Evolutionary conservation across 345 rosid species (phyloP).

Genomic region (Lumnitzera littorea): DNA sequence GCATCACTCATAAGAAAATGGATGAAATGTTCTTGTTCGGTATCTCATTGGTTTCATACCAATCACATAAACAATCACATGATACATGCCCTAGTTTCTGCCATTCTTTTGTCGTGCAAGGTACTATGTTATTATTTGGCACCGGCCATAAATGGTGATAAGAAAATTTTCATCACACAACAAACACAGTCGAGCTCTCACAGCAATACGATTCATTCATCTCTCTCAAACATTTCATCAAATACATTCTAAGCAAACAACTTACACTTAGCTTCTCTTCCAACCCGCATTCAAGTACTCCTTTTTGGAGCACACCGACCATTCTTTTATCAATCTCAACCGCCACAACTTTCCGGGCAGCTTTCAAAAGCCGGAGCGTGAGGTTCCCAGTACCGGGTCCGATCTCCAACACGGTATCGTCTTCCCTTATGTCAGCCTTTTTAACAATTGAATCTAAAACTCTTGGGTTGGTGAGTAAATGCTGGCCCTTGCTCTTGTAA

Average conservation of each 20-base stretch:
- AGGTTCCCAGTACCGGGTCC: slow-evolving; percentile 95
- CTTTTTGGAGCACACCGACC: slow-evolving; percentile 58
- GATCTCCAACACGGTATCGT: slow-evolving; percentile 72
- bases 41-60: no score
- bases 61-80: no score
- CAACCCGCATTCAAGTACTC: slow-evolving; percentile 36
- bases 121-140: no score
- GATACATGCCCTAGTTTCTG: no score
- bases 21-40: no score
- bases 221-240: slow-evolving; percentile 36
- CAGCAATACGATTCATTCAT: no score
- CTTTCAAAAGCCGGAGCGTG: slow-evolving; percentile 70
- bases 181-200: no score
- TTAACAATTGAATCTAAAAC: slow-evolving; percentile 67
- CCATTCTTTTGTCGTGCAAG: no score
- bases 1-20: no score
- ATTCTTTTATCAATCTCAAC: slow-evolving; percentile 71
- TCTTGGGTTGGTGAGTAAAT: slow-evolving; percentile 73
- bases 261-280: slow-evolving; percentile 50
- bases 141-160: no score
- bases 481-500: slow-evolving; percentile 85
- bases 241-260: slow-evolving; percentile 19
- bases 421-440: slow-evolving; percentile 36
- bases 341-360: slow-evolving; percentile 50
- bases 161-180: no score